Evolutionary conservation across 176 grass and related monocot species (phyloP), one percentile per base, ranked within the genome.

Genomic region (Bolboschoenus planiculmis): DNA sequence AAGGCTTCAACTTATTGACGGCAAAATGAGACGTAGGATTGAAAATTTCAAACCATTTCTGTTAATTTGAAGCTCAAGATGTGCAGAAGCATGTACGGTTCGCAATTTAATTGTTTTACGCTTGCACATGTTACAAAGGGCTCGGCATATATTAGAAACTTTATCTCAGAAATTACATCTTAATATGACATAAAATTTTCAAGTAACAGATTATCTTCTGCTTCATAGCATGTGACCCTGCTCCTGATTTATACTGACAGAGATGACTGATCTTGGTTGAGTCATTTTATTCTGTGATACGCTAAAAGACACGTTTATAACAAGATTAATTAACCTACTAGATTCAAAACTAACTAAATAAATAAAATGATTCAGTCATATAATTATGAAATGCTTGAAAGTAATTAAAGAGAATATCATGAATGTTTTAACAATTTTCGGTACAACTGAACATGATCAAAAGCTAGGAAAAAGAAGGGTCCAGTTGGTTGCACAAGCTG

Each of bases 401-500:
- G 37, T 26, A 24, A n/a, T n/a, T n/a, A n/a, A 44, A 24, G n/a
- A 24, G 39, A 71, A 11, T 23, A 43, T 44, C 66, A 71, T 13
- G 13, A 43, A 43, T 18, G 9, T 48, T 24, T 71, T 42, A 21
- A 10, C 36, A 18, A 31, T 64, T 64, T 64, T 15, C 0, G 9
- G n/a, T 71, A 43, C 66, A 71, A 43, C 36, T 70, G 21, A 72
- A 67, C 18, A 48, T 4, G 34, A 82, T 81, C 51, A 87, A 84
- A 23, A 74, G 16, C 6, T 80, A 58, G 4, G 36, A 62, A 65
- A n/a, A 65, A 26, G 36, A 34, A 0, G 94, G 78, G 16, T 78
- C 30, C 0, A 93, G 89, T 79, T 97, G 93, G 83, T 62, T 79
- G 87, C 87, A 91, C 79, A 97, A 79, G 67, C 76, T 81, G 0